Evolutionary conservation across 2,329 filamentous ascomycete genomes (phyloP).

Genomic region (Colletotrichum scovillei): DNA sequence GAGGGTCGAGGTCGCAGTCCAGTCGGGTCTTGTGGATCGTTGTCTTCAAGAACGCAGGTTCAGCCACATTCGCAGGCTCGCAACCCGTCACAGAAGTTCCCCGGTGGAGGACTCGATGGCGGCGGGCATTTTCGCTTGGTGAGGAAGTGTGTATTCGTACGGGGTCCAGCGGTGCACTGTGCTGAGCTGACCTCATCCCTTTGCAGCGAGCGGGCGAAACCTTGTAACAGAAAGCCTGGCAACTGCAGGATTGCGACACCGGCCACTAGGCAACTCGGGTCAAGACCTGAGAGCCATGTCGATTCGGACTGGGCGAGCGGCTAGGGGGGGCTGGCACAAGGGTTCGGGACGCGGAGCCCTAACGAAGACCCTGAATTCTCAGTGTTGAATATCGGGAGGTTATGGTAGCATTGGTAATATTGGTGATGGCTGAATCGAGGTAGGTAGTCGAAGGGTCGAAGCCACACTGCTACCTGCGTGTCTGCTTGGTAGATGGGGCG

Average conservation of each 20-base stretch:
- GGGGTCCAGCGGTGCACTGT: not conserved
- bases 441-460: too few species aligned
- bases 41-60: not conserved
- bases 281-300: not conserved
- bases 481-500: not conserved
- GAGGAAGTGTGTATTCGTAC: too few species aligned
- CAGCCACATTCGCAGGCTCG: not conserved
- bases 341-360: conserved; percentile 31
- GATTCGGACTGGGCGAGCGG: not conserved
- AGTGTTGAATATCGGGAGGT: not conserved
- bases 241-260: conserved; percentile 18
- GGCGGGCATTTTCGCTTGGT: too few species aligned
- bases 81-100: not conserved
- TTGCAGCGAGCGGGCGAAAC: not conserved
- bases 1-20: not conserved
- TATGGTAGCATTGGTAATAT: not conserved
- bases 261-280: conserved; percentile 18
- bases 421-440: not conserved
- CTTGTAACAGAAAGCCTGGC: not conserved
- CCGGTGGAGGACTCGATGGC: not conserved
- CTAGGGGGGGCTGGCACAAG: conserved; percentile 23
- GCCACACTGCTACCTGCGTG: too few species aligned
- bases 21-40: conserved; percentile 1
- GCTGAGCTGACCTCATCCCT: not conserved
- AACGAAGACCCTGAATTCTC: conserved; percentile 28